A percentile compares a stretch with the other conserved stretches of the same genome.
These are phyloP conservation scores for Prosopis cineraria DNA, from an alignment of 306 rosid genomes.

Conservation along the genomic window DNA sequence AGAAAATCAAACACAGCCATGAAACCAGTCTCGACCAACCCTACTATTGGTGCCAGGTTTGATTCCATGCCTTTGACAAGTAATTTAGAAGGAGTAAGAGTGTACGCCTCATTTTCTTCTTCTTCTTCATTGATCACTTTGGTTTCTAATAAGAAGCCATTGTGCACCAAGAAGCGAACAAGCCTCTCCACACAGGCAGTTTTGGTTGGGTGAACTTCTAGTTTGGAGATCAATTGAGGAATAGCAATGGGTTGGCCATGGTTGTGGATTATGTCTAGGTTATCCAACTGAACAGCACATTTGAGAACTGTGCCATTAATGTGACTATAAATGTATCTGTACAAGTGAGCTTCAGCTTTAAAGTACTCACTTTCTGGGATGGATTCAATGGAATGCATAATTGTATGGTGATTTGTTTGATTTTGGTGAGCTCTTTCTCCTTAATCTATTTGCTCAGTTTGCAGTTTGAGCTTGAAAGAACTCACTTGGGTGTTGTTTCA, in stretches of 20 bases:
- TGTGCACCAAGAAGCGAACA: conserved; percentile 16
- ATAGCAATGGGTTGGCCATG: conserved; percentile 35
- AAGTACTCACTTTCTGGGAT: not conserved
- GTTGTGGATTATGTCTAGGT: not conserved
- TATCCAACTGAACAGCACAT: conserved; percentile 24
- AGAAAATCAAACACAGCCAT: conserved; percentile 7
- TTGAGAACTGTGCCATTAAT: not conserved
- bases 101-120: conserved; percentile 34
- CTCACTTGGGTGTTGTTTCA: too few species aligned
- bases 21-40: not conserved
- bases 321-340: not conserved
- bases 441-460: not conserved
- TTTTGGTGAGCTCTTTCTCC: not conserved
- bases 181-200: conserved; percentile 10
- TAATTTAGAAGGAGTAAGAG: conserved; percentile 29
- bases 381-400: not conserved
- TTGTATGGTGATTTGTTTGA: not conserved
- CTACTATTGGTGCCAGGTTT: not conserved
- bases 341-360: not conserved
- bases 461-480: too few species aligned
- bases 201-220: conserved; percentile 28
- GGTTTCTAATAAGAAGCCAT: not conserved
- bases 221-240: conserved; percentile 31
- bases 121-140: not conserved
- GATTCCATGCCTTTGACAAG: conserved; percentile 29